Percentiles rank a stretch among this genome's conserved stretches.
phyloP scores from a whole-genome alignment of 306 rosid genomes.

The Vigna unguiculata region DNA sequence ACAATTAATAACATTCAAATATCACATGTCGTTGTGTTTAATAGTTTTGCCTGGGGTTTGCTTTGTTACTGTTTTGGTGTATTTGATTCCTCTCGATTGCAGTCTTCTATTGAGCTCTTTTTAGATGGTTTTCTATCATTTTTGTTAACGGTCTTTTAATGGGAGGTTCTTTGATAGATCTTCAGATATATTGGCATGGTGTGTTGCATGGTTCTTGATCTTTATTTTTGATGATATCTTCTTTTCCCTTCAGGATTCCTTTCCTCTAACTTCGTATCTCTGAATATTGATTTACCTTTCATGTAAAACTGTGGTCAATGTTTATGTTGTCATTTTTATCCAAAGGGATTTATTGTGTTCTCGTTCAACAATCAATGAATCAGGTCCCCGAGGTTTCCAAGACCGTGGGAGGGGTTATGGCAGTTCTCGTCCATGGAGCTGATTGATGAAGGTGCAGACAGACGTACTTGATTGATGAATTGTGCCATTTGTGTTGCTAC shows the following conservation, averaged over 20 bases:
- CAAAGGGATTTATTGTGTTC: neutral
- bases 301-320: neutral
- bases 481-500: neutral
- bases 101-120: neutral
- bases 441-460: conserved; percentile 15
- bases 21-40: neutral
- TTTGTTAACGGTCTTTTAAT: neutral
- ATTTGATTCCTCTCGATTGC: neutral
- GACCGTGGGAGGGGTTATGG: conserved; percentile 71
- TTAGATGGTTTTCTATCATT: neutral
- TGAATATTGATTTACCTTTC: neutral
- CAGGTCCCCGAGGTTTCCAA: conserved; percentile 71
- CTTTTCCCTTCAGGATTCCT: neutral
- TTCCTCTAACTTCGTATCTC: neutral
- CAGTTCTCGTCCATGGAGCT: conserved; percentile 71
- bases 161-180: neutral
- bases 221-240: neutral
- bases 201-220: neutral
- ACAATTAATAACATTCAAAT: neutral
- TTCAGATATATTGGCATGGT: neutral
- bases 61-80: conserved; percentile 7
- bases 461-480: neutral
- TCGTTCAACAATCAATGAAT: neutral
- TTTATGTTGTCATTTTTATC: conserved; percentile 8
- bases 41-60: neutral